A percentile compares a stretch with the other conserved stretches of the same genome.
These are phyloP conservation scores for Stereum hirsutum DNA, from an alignment of 1,284 basidiomycete species.

Conservation along the genomic window DNA sequence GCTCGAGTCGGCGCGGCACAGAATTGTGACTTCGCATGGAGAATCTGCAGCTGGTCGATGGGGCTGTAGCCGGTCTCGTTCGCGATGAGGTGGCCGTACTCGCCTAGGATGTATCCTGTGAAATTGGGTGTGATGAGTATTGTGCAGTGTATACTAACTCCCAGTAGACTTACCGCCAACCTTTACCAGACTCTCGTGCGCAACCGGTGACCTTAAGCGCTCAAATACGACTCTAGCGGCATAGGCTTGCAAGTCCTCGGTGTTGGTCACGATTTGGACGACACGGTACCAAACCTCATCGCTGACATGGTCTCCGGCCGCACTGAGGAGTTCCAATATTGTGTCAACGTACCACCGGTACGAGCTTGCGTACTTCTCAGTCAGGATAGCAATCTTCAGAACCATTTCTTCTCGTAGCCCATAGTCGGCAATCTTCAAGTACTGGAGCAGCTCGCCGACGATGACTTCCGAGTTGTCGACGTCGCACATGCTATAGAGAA, in stretches of 20 bases:
- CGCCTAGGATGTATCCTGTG: conserved; percentile 89
- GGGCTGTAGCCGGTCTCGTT: conserved; percentile 92
- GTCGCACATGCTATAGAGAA: conserved; percentile 99
- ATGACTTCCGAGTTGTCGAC: conserved; percentile 90
- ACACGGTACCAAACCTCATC: conserved; percentile 99
- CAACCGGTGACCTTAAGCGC: conserved; percentile 81
- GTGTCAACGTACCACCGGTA: conserved; percentile 98
- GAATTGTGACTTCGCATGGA: conserved; percentile 94
- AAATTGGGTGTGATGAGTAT: conserved; percentile 4
- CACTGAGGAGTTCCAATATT: conserved; percentile 89
- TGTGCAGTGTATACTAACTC: not conserved
- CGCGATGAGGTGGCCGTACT: conserved; percentile 95
- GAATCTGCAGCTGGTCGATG: conserved; percentile 87
- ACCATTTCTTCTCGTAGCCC: conserved; percentile 97
- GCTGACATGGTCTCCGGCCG: conserved; percentile 96
- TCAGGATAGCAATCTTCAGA: conserved; percentile 95
- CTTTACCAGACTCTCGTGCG: conserved; percentile 96
- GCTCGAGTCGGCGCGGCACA: conserved; percentile 91
- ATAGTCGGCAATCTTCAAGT: conserved; percentile 92
- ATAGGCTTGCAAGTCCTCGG: conserved; percentile 93
- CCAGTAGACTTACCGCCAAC: conserved; percentile 64
- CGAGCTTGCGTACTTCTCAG: conserved; percentile 92
- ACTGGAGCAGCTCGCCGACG: conserved; percentile 90
- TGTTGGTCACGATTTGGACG: conserved; percentile 97
- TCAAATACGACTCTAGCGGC: conserved; percentile 92